Evolutionary conservation across 116 monocot genomes (phyloP), one percentile per base, ranked within the genome.

Genomic region (Cymodocea nodosa): DNA sequence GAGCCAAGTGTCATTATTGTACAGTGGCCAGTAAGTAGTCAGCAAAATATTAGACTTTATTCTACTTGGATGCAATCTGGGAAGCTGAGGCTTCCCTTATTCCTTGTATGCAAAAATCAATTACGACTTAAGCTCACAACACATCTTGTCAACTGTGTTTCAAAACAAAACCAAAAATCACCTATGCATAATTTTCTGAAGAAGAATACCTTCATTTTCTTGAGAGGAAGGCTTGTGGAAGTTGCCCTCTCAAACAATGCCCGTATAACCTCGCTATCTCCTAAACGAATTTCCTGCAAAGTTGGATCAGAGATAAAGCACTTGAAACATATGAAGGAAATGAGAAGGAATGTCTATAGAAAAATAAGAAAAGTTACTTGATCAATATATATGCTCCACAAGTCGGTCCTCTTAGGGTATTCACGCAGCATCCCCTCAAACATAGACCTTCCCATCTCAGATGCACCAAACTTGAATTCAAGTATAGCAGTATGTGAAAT

Each of bases 361-460:
- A 39, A n/a, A 59, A 30, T 73, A 2, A 75, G 59, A 22, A 51
- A 59, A 30, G 68, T 13, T 76, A 94, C 94, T 56, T 94, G 94
- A 79, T 94, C 94, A 36, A 94, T 70, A 71, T 94, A 94, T 11
- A 94, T 64, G 68, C 83, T 94, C 94, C 94, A 94, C 20, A 94
- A 50, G 63, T 94, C 89, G 10, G 84, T 94, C 78, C 93, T 75
- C 71, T 89, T 89, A 15, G 94, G 90, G 77, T 87, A 85, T 62
- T 94, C 85, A 40, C 82, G 71, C 50, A 90, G 63, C 30, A 94
- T 71, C 51, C 78, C 71, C 73, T 94, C 94, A 56, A 89, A 82
- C 78, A 84, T 71, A 2, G 89, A 79, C 51, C 89, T 70, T 15
- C 93, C 93, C 68, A 77, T 66, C 17, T 89, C 84, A 64, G 93